Evolutionary conservation across 1,139 yeast species (phyloP), one percentile per base, ranked within the genome.

Genomic region (Lodderomyces beijingensis): DNA sequence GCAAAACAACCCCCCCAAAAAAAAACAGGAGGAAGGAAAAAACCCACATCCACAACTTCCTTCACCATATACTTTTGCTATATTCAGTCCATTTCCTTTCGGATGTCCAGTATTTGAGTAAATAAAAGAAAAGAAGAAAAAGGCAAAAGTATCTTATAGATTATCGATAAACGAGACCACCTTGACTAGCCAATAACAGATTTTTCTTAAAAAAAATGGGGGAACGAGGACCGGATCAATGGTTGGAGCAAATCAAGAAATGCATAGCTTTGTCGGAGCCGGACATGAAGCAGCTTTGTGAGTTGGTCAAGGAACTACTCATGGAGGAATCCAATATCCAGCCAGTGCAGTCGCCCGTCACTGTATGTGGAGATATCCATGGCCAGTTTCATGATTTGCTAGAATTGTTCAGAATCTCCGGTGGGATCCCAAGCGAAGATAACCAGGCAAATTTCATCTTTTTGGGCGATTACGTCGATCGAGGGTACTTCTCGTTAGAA

Each of bases 351-450:
- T 79, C 93, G 22, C 98, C 98, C 1, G 97, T 91, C n/a, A 87
- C 96, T 1, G 97, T 91, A 4, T 91, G 98, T 66, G 98, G 98
- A 45, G 98, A 91, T 59, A 91, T 91, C 45, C 98, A 91, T 60
- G 98, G 98, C 2, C 98, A 91, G 58, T 91, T 91, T 57, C 97
- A 91, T 55, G 98, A 91, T 58, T 68, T 91, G 42, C 64, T 91
- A 41, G 97, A 91, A 57, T 67, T 91, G 24, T 91, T 91, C 57
- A 72, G 95, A 46, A 83, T 89, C 13, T 77, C 93, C 21, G 98
- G 98, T 24, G 97, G 97, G 14, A 72, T 89, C 46, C 98, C 98
- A 0, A 54, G 60, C n/a, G 62, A 59, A 28, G 59, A 55, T 32
- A 57, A 57, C 30, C 58, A 61, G 39, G 65, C 76, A 36, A 85